Base-by-base conservation (phyloP, 768 basidiomycete species). In the Russula brevipes region DNA sequence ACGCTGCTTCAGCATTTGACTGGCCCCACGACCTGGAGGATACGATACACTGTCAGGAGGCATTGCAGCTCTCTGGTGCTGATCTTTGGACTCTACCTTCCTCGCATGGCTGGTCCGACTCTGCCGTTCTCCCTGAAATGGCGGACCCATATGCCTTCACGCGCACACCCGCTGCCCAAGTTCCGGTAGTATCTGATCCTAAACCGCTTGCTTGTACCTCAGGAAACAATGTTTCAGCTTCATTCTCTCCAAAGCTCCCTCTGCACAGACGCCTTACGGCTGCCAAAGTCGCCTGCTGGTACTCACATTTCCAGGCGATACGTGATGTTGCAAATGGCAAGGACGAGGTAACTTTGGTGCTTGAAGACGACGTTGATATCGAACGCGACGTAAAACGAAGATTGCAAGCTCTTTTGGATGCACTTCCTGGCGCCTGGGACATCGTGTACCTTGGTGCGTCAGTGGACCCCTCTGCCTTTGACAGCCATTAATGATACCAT, bases 281-380 rank as follows among this genome's bases (percentile, higher is more conserved):
- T 33, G 79, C 80, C 17, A 82, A 86, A 57, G 71, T 89, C 41
- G 86, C 87, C 11, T 89, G 87, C 72, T 89, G 86, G 86, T 75
- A 84, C 68, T 89, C 88, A 1, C 88, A 90, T 70, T 64, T 84
- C 11, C 77, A 74, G 36, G 76, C 80, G 41, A 80, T 89, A 36
- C 79, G 76, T 24, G 73, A 64, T 3, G 76, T 86, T 39, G 70
- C 76, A 12, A 36, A 54, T 52, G 54, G 65, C n/a, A 30, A 31
- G 33, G 68, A 75, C 60, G 76, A 76, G 10, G 75, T 81, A 2
- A 76, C 78, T 0, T 60, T 90, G 9, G 77, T 91, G n/a, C 75
- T 90, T 7, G 89, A 91, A 72, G 90, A 91, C 69, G 90, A 91
- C 65, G 75, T 91, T 10, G 87, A 91, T 70, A 85, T 90, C 82